phyloP scores from a whole-genome alignment of 331 rosid genomes.

The Malus hybrid region DNA sequence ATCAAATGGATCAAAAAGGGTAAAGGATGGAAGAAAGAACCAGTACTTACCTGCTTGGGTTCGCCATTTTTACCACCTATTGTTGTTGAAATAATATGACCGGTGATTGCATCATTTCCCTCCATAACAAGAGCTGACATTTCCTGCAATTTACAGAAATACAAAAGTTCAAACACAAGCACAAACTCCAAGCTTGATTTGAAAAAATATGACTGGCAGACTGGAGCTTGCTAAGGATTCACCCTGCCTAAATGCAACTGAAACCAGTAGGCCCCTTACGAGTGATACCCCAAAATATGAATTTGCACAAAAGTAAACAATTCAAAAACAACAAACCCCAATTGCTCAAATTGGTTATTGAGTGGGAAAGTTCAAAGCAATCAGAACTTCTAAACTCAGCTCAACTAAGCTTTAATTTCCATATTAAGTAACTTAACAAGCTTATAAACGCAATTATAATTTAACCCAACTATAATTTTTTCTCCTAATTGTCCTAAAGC shows the following conservation, averaged over 20 bases:
- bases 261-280: neutral
- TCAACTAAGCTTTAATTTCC: neutral
- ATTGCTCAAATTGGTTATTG: neutral
- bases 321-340: neutral
- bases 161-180: neutral
- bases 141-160: constrained; percentile 28
- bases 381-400: neutral
- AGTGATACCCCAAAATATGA: constrained; percentile 39
- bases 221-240: constrained; percentile 7
- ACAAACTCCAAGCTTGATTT: neutral
- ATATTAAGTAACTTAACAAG: constrained; percentile 4
- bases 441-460: constrained; percentile 3
- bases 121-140: constrained; percentile 64
- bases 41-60: too few species aligned
- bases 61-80: constrained; percentile 32
- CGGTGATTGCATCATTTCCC: constrained; percentile 79
- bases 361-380: neutral
- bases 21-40: too few species aligned
- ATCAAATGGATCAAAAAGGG: too few species aligned
- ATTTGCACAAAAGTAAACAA: neutral
- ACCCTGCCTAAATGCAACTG: neutral
- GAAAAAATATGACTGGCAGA: neutral
- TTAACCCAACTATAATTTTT: constrained; percentile 20
- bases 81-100: constrained; percentile 86
- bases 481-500: constrained; percentile 14